Conservation (phyloP, 2,329 filamentous ascomycete species). For the Penicillium hesseltinei region DNA sequence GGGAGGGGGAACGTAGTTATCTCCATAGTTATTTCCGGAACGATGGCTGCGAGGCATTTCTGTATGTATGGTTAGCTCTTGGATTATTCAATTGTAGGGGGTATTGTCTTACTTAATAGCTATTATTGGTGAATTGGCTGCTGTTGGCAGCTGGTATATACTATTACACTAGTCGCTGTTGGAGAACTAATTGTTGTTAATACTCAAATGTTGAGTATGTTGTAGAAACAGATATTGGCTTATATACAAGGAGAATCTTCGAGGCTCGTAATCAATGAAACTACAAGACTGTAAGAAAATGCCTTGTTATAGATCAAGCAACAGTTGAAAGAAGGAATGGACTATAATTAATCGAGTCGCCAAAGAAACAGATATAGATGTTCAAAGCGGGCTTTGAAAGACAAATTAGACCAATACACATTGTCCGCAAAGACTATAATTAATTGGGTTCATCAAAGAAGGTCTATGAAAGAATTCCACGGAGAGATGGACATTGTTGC, state of each 20-base stretch:
- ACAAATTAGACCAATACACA: neutral
- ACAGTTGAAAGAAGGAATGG: neutral
- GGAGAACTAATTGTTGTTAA: neutral
- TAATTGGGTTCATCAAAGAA: neutral
- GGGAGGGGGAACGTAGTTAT: neutral
- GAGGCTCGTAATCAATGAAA: neutral
- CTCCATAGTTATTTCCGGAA: neutral
- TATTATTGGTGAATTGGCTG: neutral
- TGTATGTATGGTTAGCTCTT: neutral
- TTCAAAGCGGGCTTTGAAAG: neutral
- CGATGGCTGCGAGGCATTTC: neutral
- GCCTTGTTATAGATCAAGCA: neutral
- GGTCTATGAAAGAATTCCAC: neutral
- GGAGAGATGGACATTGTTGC: neutral
- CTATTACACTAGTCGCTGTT: neutral
- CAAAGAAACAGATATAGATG: neutral
- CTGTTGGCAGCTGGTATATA: neutral
- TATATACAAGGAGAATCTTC: neutral
- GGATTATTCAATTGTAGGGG: no score
- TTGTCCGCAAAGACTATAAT: neutral
- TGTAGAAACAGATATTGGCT: neutral
- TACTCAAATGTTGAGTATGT: neutral
- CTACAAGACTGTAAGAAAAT: neutral
- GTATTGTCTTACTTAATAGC: neutral
- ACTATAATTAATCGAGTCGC: neutral